Evolutionary conservation across 2,329 filamentous ascomycete genomes (phyloP).

Genomic region (Simplicillium sp.): DNA sequence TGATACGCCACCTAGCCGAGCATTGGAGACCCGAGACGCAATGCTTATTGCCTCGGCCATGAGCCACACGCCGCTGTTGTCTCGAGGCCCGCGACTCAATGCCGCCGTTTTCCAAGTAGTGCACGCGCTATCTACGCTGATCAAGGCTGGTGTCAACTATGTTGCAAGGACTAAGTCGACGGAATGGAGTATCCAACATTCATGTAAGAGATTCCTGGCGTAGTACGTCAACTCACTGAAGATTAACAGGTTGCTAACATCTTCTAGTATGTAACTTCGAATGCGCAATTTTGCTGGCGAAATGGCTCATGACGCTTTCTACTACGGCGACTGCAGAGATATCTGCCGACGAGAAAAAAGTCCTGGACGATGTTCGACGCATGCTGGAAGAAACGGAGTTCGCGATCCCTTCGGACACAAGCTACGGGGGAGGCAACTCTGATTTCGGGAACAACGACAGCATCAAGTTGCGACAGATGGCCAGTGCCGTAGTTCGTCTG

Average conservation of each 20-base stretch:
- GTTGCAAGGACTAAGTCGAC: conserved; percentile 51
- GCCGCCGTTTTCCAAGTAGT: conserved; percentile 58
- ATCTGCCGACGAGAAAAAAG: conserved; percentile 41
- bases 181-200: conserved; percentile 56
- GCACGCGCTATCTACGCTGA: conserved; percentile 58
- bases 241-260: conserved; percentile 9
- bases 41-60: conserved; percentile 51
- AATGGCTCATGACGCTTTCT: conserved; percentile 49
- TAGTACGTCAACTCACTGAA: neutral
- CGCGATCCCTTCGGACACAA: conserved; percentile 49
- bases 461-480: conserved; percentile 43
- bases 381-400: conserved; percentile 56
- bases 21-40: conserved; percentile 56
- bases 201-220: conserved; percentile 34
- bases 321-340: conserved; percentile 38
- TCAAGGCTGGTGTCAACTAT: conserved; percentile 54
- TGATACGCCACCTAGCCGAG: conserved; percentile 52
- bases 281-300: conserved; percentile 50
- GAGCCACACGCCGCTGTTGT: conserved; percentile 46
- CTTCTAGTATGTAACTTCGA: conserved; percentile 47
- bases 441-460: conserved; percentile 38
- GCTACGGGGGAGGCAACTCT: conserved; percentile 33
- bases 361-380: conserved; percentile 45
- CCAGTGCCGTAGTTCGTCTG: conserved; percentile 46
- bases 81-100: conserved; percentile 49